phyloP scores from a whole-genome alignment of 371 early-diverging fungal species.

The Paraphysoderma sedebokerense region DNA sequence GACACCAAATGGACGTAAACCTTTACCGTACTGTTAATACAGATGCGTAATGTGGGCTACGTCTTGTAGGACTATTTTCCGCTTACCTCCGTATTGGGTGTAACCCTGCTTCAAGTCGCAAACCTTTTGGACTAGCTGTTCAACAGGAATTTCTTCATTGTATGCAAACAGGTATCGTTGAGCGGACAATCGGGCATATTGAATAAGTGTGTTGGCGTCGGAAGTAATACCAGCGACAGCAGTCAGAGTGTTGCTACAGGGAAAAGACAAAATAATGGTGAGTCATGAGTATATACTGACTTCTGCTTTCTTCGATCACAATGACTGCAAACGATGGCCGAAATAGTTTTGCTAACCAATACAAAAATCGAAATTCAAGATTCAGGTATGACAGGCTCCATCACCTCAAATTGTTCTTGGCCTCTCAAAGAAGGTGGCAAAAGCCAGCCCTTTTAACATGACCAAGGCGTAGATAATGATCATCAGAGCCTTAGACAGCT shows the following conservation, averaged over 20 bases:
- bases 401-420: not conserved
- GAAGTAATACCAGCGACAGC: slow-evolving; percentile 98
- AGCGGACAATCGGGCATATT: slow-evolving; percentile 73
- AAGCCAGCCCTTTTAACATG: not conserved
- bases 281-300: too few species aligned
- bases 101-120: slow-evolving; percentile 97
- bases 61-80: not conserved
- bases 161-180: slow-evolving; percentile 79
- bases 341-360: not conserved
- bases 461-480: too few species aligned
- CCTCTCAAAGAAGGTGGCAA: slow-evolving; percentile 3
- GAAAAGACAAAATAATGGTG: slow-evolving; percentile 1
- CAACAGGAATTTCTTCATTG: slow-evolving; percentile 77
- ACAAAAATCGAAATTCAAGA: not conserved
- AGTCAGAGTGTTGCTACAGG: slow-evolving; percentile 63
- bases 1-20: slow-evolving; percentile 97
- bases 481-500: too few species aligned
- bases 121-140: slow-evolving; percentile 83
- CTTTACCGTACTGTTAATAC: slow-evolving; percentile 10
- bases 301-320: too few species aligned
- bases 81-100: slow-evolving; percentile 88
- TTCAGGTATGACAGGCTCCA: not conserved
- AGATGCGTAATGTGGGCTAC: not conserved
- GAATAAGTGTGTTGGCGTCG: slow-evolving; percentile 93
- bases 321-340: not conserved